Evolutionary conservation across 2,329 filamentous ascomycete species (phyloP).

Genomic region (Aurifilum marmelostoma): DNA sequence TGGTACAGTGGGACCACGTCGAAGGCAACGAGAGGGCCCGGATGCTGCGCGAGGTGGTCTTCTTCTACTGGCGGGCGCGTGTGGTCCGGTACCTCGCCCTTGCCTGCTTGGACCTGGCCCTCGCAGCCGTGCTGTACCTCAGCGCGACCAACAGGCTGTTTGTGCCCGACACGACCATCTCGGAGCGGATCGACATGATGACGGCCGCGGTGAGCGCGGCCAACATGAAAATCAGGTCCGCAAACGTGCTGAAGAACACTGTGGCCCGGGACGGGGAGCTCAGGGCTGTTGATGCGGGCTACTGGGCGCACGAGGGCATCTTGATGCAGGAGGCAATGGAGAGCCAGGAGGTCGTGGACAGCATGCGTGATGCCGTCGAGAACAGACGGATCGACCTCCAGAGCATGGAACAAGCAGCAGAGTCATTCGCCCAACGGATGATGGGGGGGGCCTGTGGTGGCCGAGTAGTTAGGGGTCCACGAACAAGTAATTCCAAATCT

Average conservation of each 20-base stretch:
- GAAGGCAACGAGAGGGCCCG: conserved; percentile 65
- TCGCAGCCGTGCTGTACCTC: conserved; percentile 73
- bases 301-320: conserved; percentile 80
- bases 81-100: conserved; percentile 66
- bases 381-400: conserved; percentile 63
- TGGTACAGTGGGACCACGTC: conserved; percentile 65
- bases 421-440: conserved; percentile 53
- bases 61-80: conserved; percentile 72
- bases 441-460: conserved; percentile 16
- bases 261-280: conserved; percentile 73
- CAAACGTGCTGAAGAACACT: conserved; percentile 80
- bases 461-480: not conserved
- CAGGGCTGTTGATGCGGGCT: conserved; percentile 66
- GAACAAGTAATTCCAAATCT: not conserved
- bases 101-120: conserved; percentile 62
- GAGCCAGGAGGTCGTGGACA: conserved; percentile 73
- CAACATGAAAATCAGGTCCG: conserved; percentile 69
- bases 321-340: conserved; percentile 77
- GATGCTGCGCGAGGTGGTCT: conserved; percentile 66
- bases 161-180: conserved; percentile 60
- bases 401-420: conserved; percentile 65
- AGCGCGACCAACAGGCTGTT: conserved; percentile 81
- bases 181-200: conserved; percentile 67
- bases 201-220: conserved; percentile 60
- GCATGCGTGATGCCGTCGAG: conserved; percentile 68